Evolutionary conservation across 2,329 filamentous ascomycete species (phyloP), one percentile per base, ranked within the genome.

Genomic region (Alternaria novae-zelandiae): DNA sequence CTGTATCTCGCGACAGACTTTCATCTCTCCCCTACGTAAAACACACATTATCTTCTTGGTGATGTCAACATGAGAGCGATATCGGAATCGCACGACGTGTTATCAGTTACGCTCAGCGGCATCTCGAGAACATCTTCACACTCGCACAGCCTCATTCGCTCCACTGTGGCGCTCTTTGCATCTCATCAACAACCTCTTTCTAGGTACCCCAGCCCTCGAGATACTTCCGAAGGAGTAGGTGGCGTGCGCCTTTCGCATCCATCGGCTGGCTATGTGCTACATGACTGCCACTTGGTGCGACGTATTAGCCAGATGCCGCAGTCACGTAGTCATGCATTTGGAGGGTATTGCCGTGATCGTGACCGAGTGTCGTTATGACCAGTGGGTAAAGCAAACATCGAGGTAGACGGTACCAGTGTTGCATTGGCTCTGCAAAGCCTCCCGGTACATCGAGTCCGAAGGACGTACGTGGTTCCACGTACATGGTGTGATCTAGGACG

Each of bases 101-200:
- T 49, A 21, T 20, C 28, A 36, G 41, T 54, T 28, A 44, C 46
- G 13, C 3, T 46, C 36, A 41, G 26, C 11, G 49, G 49, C 60
- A 32, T 21, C 28, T 28, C 13, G 25, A 44, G 32, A 23, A 25
- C 30, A 20, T 32, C 26, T 54, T 55, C 36, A 57, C 59, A 53
- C 50, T 51, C 45, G 47, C 20, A 51, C 47, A 61, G 41, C 47
- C 49, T 54, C 45, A 23, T 62, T 36, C 51, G 57, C 57, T 63
- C 51, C 13, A 60, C 57, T 54, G 59, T 67, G 61, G 59, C 61
- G 61, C 32, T 67, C 30, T 50, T 50, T 62, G 58, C 59, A 41
- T 53, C 49, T 28, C 51, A 55, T 58, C 44, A 45, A 59, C 21
- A 41, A 20, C 23, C 21, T 32, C 43, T 23, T 41, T 57, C 49